phyloP scores from a whole-genome alignment of 441 rosid species.

The Aquilaria agallochum region DNA sequence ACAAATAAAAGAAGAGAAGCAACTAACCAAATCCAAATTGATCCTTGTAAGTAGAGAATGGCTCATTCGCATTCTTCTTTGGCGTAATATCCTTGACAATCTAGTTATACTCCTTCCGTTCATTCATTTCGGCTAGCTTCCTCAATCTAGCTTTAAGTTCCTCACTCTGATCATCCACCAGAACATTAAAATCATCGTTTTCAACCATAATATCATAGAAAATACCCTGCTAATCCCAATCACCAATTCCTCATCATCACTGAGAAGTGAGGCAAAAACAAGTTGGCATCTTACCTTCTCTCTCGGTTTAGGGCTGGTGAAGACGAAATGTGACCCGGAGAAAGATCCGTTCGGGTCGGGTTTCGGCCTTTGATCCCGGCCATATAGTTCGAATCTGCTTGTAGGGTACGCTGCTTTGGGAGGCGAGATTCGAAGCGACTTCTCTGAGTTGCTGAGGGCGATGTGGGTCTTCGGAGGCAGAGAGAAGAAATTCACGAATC shows the following conservation, averaged over 20 bases:
- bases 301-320: slow-evolving; percentile 70
- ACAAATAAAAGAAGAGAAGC: neutral
- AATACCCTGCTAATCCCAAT: no score
- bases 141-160: slow-evolving; percentile 64
- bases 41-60: slow-evolving; percentile 95
- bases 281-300: slow-evolving; percentile 49
- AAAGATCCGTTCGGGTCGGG: slow-evolving; percentile 48
- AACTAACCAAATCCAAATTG: slow-evolving; percentile 88
- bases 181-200: no score
- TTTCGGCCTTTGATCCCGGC: slow-evolving; percentile 36
- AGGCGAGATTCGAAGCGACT: slow-evolving; percentile 48
- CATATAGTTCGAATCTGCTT: slow-evolving; percentile 62
- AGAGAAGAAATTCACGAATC: slow-evolving; percentile 50
- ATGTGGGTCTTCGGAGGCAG: slow-evolving; percentile 39
- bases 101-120: slow-evolving; percentile 77
- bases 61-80: slow-evolving; percentile 46
- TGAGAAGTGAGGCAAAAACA: neutral
- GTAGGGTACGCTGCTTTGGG: slow-evolving; percentile 38
- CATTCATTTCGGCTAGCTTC: slow-evolving; percentile 71
- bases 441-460: slow-evolving; percentile 46
- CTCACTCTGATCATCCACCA: slow-evolving; percentile 47
- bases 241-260: no score
- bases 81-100: slow-evolving; percentile 88
- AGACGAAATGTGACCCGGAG: slow-evolving; percentile 53
- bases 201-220: no score